Evolutionary conservation across 345 rosid genomes (phyloP).

Genomic region (Moricandia moricandioides): DNA sequence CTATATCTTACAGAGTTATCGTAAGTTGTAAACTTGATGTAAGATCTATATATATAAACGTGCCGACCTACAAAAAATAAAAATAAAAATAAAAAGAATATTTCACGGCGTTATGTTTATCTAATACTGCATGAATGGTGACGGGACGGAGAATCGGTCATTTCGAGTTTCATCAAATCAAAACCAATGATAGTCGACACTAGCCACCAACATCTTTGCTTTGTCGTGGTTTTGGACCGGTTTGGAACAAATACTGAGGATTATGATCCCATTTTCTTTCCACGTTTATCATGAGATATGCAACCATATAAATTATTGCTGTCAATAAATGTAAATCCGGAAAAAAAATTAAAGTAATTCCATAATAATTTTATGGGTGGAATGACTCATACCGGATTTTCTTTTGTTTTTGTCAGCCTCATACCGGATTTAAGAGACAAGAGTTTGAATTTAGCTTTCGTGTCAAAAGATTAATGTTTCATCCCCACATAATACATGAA

Average conservation of each 20-base stretch:
- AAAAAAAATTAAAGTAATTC: neutral
- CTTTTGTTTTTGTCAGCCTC: too few species aligned
- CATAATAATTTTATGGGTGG: neutral
- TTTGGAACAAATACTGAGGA: neutral
- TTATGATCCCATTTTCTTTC: neutral
- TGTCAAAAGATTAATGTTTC: neutral
- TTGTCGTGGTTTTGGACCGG: conserved; percentile 8
- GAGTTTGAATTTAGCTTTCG: neutral
- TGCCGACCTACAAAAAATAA: neutral
- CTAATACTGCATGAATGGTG: conserved; percentile 5
- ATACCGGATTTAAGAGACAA: too few species aligned
- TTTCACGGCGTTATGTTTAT: conserved; percentile 25
- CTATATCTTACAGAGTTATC: neutral
- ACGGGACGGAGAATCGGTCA: conserved; percentile 13
- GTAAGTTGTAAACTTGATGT: neutral
- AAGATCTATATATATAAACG: neutral
- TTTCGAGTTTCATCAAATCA: conserved; percentile 24
- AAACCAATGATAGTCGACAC: conserved; percentile 22
- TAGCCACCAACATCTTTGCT: conserved; percentile 11
- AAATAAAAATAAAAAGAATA: neutral
- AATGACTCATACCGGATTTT: neutral
- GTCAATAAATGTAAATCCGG: neutral
- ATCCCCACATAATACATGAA: neutral
- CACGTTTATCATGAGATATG: neutral
- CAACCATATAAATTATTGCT: neutral